Conservation (phyloP, 1,284 basidiomycete genomes). For the Phellopilus nigrolimitatus region DNA sequence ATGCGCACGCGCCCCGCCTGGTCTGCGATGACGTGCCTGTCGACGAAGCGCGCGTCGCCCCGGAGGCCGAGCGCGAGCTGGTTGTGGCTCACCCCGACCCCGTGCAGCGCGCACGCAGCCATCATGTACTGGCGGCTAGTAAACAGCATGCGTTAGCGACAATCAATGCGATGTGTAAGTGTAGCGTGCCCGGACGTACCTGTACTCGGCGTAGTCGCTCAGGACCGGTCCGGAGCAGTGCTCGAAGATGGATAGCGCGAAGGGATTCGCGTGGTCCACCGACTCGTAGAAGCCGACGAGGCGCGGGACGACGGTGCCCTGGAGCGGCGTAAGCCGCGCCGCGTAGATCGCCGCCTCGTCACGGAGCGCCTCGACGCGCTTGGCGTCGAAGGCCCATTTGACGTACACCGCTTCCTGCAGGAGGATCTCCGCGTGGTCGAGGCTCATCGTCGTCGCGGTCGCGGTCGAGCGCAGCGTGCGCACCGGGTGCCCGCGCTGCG, state of each 20-base stretch:
- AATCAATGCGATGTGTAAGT: neutral
- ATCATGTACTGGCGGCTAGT: conserved; percentile 32
- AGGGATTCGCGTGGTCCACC: conserved; percentile 22
- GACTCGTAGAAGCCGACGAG: conserved; percentile 32
- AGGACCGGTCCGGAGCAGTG: conserved; percentile 28
- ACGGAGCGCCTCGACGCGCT: conserved; percentile 24
- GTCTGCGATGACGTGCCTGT: conserved; percentile 29
- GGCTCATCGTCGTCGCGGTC: neutral
- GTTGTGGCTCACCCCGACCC: conserved; percentile 34
- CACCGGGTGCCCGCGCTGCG: conserved; percentile 2
- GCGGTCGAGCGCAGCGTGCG: neutral
- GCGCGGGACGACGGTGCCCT: conserved; percentile 32
- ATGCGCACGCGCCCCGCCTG: conserved; percentile 28
- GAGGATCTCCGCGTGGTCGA: conserved; percentile 3
- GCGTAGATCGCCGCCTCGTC: conserved; percentile 30
- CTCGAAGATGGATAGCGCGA: conserved; percentile 36
- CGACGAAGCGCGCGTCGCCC: conserved; percentile 7
- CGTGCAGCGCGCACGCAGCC: conserved; percentile 32
- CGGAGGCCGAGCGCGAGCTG: conserved; percentile 22
- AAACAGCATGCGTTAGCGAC: neutral
- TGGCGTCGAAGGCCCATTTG: conserved; percentile 27
- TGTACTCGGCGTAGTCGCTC: conserved; percentile 22
- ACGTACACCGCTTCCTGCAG: conserved; percentile 21
- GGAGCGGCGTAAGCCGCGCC: conserved; percentile 28
- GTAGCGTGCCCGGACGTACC: conserved; percentile 22